Percentiles rank a stretch among this genome's conserved stretches.
phyloP scores from a whole-genome alignment of 768 basidiomycete species.

The Russula vinacea region DNA sequence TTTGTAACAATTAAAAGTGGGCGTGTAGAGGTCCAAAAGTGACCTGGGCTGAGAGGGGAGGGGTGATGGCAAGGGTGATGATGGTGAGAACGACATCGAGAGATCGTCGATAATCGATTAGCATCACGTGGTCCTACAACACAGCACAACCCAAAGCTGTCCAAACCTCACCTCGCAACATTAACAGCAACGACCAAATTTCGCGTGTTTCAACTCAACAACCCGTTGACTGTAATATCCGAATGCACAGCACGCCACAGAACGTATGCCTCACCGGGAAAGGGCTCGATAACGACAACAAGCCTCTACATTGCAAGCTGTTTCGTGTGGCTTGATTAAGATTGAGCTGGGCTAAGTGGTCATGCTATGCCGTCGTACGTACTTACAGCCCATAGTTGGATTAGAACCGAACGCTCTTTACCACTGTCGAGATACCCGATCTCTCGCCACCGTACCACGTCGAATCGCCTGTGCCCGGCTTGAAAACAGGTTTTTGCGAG shows the following conservation, averaged over 20 bases:
- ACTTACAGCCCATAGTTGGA: neutral
- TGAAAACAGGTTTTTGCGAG: slow-evolving; percentile 90
- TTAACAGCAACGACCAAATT: neutral
- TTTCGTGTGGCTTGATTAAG: neutral
- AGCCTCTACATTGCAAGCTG: neutral
- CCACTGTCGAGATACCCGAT: slow-evolving; percentile 86
- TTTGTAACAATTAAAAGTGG: neutral
- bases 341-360: neutral
- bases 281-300: neutral
- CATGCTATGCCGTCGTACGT: neutral
- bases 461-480: slow-evolving; percentile 70
- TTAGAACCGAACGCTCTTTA: slow-evolving; percentile 76
- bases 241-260: neutral
- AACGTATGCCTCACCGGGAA: neutral
- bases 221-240: neutral
- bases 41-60: neutral
- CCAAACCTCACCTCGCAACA: neutral
- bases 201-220: neutral
- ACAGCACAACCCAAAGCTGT: neutral
- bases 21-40: neutral
- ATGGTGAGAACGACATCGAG: neutral
- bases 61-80: neutral
- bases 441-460: slow-evolving; percentile 88
- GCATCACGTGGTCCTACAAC: slow-evolving; percentile 7
- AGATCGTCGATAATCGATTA: slow-evolving; percentile 8